Base-by-base conservation (phyloP, 225 moss, liverwort and hornwort genomes). In the Sphagnum contortum region DNA sequence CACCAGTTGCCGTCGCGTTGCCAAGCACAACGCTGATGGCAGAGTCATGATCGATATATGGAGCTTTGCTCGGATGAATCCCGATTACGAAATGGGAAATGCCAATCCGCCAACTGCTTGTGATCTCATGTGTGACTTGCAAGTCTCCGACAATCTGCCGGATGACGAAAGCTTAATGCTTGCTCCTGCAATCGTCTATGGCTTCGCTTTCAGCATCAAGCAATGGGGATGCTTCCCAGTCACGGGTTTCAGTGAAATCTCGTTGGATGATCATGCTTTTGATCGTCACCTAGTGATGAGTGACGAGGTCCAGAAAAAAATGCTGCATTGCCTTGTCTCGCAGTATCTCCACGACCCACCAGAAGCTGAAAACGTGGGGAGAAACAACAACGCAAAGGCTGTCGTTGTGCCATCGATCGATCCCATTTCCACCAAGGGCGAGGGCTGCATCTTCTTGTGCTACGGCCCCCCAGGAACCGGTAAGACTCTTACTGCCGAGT, bases 401-500 rank as follows among this genome's bases (percentile, higher is more conserved):
- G 45, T 5, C 3, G 46, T 11, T 29, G 5, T 11, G 45, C 52
- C 11, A 6, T 2, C 11, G 47, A 68, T 62, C 57, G 77, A 78
- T 63, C 66, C 66, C 1, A 78, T 78, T 2, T 6, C 75, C 49
- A 68, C 64, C 52, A 82, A 82, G 59, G 81, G 78, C 55, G 66
- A 72, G 2, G 75, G 81, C 5, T 75, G 75, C 64, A 64, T 75
- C 12, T 68, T 77, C 11, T 63, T 77, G 8, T 79, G 79, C 55
- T 72, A 79, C 62, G 79, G 79, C 3, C 79, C 75, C 8, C 75
- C 79, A 0, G 79, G 75, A 14, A 72, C 79, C 2, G 72, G 69
- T 3, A 75, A 81, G 51, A 77, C 77, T 8, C 66, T 81, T 0
- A 78, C 81, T 0, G 81, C 77, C 3, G 81, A 77, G 54, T 77